Evolutionary conservation across 2,329 filamentous ascomycete species (phyloP), one percentile per base, ranked within the genome.

Genomic region (Pseudocercospora fuligena): DNA sequence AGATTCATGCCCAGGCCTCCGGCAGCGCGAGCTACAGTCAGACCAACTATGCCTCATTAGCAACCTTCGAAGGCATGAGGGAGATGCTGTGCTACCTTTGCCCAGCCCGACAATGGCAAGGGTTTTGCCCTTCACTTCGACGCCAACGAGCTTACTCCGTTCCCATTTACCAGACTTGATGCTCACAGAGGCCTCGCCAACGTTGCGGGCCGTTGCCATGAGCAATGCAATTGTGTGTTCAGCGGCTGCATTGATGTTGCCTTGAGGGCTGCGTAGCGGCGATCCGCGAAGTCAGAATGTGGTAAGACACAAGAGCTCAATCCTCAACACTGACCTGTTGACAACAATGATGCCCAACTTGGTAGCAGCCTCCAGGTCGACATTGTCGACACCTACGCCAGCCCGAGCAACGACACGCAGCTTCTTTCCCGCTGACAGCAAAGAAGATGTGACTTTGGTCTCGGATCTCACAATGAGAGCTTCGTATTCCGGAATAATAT

Each of bases 301-400:
- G 16, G 40, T 6, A 43, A 19, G 14, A 31, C 25, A n/a, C 16
- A n/a, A 11, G 6, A 19, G 25, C 2, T 16, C 16, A 14, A 27
- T 11, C 2, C 19, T 21, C 25, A 27, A 16, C 5, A 27, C 51
- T n/a, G 2, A 31, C 51, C 51, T 90, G 78, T 94, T 95, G 63
- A 94, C 89, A 1, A 95, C 92, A 60, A 94, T 89, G 66, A 94
- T 89, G 21, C 92, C 92, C 62, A 88, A 83, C 46, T 86, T 83
- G 0, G 91, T 94, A 2, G 92, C 92, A 7, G 88, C 87, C 36
- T 87, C 82, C 0, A 94, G 89, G 75, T 94, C 84, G 58, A 95
- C 92, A 80, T 94, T 94, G 80, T 94, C 91, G 25, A 94, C 91
- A 33, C 91, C 92, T 0, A 94, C 92, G 12, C 92, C 92, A 12